phyloP scores from a whole-genome alignment of 1,284 basidiomycete species.

The Austroboletus rostrupii region DNA sequence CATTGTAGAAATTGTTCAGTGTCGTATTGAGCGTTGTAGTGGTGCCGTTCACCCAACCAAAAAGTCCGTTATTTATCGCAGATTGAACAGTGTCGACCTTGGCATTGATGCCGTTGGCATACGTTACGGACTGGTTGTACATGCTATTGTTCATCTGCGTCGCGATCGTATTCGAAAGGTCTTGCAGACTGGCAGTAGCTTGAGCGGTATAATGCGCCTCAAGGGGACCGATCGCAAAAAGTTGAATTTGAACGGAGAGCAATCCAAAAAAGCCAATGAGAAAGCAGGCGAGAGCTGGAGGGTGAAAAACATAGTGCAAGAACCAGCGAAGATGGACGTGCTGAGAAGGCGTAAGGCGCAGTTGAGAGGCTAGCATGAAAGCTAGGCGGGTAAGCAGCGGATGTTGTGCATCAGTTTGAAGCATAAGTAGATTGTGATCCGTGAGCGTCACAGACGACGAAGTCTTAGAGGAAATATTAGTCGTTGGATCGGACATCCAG shows the following conservation, averaged over 20 bases:
- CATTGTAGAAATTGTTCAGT: slow-evolving; percentile 69
- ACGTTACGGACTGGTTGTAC: slow-evolving; percentile 72
- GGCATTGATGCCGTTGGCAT: slow-evolving; percentile 72
- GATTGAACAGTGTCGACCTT: slow-evolving; percentile 68
- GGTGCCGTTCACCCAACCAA: slow-evolving; percentile 93
- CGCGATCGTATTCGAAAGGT: slow-evolving; percentile 72
- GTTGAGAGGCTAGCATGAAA: slow-evolving; percentile 45
- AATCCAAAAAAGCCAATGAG: slow-evolving; percentile 88
- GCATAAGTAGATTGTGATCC: slow-evolving; percentile 73
- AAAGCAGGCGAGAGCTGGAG: slow-evolving; percentile 85
- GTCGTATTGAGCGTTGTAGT: slow-evolving; percentile 84
- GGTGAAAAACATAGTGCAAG: slow-evolving; percentile 85
- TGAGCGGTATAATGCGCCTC: slow-evolving; percentile 59
- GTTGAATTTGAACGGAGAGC: slow-evolving; percentile 84
- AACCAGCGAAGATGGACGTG: slow-evolving; percentile 75
- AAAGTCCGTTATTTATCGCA: slow-evolving; percentile 81
- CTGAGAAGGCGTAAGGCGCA: slow-evolving; percentile 55
- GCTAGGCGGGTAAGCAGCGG: slow-evolving; percentile 67
- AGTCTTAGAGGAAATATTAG: slow-evolving; percentile 37
- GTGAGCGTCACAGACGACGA: slow-evolving; percentile 57
- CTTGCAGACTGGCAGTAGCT: slow-evolving; percentile 55
- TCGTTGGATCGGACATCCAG: slow-evolving; percentile 68
- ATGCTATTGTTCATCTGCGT: slow-evolving; percentile 76
- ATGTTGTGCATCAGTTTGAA: slow-evolving; percentile 62
- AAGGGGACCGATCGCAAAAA: slow-evolving; percentile 71